phyloP scores from a whole-genome alignment of 768 basidiomycete species.

The Termitomyces bulborhizus region DNA sequence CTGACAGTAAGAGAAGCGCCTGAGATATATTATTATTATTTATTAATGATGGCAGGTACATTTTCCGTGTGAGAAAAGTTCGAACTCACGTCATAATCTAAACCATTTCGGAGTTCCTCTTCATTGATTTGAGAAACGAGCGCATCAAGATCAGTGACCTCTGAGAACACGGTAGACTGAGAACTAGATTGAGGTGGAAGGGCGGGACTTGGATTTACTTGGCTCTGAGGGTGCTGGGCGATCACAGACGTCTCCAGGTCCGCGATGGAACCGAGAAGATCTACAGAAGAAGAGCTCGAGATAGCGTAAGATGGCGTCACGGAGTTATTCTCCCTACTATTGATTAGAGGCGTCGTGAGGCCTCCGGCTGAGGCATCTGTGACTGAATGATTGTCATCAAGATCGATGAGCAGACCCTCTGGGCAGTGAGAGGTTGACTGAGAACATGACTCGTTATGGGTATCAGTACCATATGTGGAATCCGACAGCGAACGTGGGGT shows the following conservation, averaged over 20 bases:
- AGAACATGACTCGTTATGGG: conserved; percentile 18
- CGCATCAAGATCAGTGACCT: conserved; percentile 59
- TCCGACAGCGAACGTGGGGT: conserved; percentile 21
- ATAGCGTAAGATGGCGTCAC: conserved; percentile 3
- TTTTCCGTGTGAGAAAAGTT: conserved; percentile 11
- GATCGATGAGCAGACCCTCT: conserved; percentile 53
- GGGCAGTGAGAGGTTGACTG: conserved; percentile 22
- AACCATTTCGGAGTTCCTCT: conserved; percentile 36
- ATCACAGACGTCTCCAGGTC: conserved; percentile 3
- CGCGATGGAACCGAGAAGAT: conserved; percentile 13
- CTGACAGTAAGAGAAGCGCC: conserved; percentile 55
- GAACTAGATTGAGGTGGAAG: conserved; percentile 9
- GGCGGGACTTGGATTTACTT: background rate
- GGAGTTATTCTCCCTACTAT: background rate
- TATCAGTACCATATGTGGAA: conserved; percentile 26
- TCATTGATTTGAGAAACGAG: conserved; percentile 49
- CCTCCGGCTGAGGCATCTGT: background rate
- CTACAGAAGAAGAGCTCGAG: conserved; percentile 15
- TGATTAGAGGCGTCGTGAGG: background rate
- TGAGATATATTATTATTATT: conserved; percentile 18
- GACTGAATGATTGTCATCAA: conserved; percentile 31
- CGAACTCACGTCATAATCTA: conserved; percentile 59
- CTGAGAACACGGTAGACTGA: conserved; percentile 17
- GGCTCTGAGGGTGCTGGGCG: background rate
- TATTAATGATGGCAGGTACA: conserved; percentile 15